Evolutionary conservation across 768 basidiomycete genomes (phyloP), one percentile per base, ranked within the genome.

Genomic region (Trametes maxima): DNA sequence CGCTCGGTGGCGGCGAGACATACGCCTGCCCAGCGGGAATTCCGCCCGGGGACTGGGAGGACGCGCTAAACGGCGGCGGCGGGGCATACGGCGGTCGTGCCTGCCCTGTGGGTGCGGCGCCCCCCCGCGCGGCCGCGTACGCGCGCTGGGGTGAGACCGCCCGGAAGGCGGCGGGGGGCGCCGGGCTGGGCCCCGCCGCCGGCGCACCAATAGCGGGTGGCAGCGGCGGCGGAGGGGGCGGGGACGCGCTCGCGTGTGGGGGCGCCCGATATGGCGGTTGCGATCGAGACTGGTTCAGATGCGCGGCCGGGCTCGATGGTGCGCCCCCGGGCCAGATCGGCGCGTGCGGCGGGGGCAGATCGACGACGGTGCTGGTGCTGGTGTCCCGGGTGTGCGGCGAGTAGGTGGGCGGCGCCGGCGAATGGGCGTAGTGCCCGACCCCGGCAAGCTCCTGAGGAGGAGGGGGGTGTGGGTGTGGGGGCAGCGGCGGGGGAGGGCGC

Each of bases 11-110:
- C 67, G 67, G 61, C 60, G 73, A 37, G 65, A 66, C 61, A 64
- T 65, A 35, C 43, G 60, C 52, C 22, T 57, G 14, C 57, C 69
- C 36, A 68, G 66, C 57, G 65, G 68, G 58, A 58, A 65, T 37
- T 36, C 57, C 65, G 21, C 66, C 69, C 13, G 70, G 55, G 14
- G 61, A 63, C 14, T 73, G 74, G 16, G 69, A 70, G 16, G 69
- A 70, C 17, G 69, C 53, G 28, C 65, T 55, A 42, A 64, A 64
- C 13, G 69, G 63, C 24, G 66, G 63, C 24, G 66, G 65, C 6
- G 76, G 71, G 5, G 70, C 71, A 51, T 72, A 65, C 28, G 66
- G 66, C 7, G 71, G 73, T 36, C 64, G 71, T 21, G 57, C 25
- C 17, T 57, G 60, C 22, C 62, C 51, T 22, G 66, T 21, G 28